phyloP scores from a whole-genome alignment of 371 early-diverging fungal species.

The Capillidium heterosporum region DNA sequence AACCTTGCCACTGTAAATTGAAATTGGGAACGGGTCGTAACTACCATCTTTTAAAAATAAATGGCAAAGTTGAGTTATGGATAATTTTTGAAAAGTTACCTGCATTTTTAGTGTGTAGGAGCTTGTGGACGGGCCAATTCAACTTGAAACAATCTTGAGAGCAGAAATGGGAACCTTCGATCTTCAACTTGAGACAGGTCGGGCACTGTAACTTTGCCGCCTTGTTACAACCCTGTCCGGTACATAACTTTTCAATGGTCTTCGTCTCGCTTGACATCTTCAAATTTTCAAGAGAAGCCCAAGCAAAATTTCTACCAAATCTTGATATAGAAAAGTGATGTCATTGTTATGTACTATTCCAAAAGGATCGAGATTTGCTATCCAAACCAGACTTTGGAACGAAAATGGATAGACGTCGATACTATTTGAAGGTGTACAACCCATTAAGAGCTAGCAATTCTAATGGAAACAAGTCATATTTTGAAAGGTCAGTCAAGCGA shows the following conservation, averaged over 20 bases:
- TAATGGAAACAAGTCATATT: too few species aligned
- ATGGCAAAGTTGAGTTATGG: background rate
- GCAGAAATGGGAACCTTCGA: conserved; percentile 58
- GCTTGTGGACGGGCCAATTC: conserved; percentile 56
- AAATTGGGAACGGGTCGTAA: conserved; percentile 67
- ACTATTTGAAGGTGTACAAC: background rate
- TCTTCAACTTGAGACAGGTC: conserved; percentile 59
- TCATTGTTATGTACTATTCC: too few species aligned
- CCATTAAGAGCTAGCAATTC: too few species aligned
- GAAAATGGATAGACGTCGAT: background rate
- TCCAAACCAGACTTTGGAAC: background rate
- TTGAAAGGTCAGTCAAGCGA: too few species aligned
- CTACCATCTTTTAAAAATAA: conserved; percentile 14
- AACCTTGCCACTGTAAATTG: conserved; percentile 59
- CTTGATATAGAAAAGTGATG: too few species aligned
- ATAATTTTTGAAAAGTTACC: background rate
- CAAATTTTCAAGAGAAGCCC: too few species aligned
- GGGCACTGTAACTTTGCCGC: conserved; percentile 71
- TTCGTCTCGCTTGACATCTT: too few species aligned
- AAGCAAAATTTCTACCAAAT: too few species aligned
- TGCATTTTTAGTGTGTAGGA: conserved; percentile 17
- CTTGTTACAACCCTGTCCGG: conserved; percentile 42
- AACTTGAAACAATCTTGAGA: conserved; percentile 76
- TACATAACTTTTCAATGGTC: conserved; percentile 16
- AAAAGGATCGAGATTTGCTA: background rate